phyloP scores from a whole-genome alignment of 164 flowering plant genomes.

The Vitis rotundifolia region DNA sequence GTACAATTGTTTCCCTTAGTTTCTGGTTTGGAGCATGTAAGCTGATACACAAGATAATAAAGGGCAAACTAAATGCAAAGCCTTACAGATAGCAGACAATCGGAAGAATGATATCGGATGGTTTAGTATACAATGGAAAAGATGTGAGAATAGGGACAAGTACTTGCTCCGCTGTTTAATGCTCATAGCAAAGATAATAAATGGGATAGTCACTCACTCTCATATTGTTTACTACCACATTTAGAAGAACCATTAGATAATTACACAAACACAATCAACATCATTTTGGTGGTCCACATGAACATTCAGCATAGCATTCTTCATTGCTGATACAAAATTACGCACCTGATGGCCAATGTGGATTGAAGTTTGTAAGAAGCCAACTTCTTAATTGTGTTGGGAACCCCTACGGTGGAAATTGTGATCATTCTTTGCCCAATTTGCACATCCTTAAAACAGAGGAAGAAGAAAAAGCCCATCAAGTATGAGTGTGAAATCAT shows the following conservation, averaged over 20 bases:
- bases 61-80: not conserved
- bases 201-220: no score
- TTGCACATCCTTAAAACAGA: slow-evolving; percentile 63
- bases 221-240: no score
- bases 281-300: not conserved
- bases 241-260: no score
- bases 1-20: slow-evolving; percentile 85
- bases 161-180: no score
- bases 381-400: slow-evolving; percentile 86
- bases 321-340: not conserved
- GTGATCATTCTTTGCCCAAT: slow-evolving; percentile 99
- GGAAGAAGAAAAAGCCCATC: not conserved
- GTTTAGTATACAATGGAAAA: no score
- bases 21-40: slow-evolving; percentile 95
- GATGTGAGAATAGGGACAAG: no score
- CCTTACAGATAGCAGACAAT: not conserved
- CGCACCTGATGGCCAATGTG: slow-evolving; percentile 91
- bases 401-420: slow-evolving; percentile 97
- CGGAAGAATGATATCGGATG: no score
- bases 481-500: not conserved
- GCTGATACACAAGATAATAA: slow-evolving; percentile 38
- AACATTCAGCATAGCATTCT: not conserved
- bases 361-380: slow-evolving; percentile 96
- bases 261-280: no score
- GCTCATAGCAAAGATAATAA: no score